Base-by-base conservation (phyloP, 2,329 filamentous ascomycete genomes). In the Epicoccum nigrum region DNA sequence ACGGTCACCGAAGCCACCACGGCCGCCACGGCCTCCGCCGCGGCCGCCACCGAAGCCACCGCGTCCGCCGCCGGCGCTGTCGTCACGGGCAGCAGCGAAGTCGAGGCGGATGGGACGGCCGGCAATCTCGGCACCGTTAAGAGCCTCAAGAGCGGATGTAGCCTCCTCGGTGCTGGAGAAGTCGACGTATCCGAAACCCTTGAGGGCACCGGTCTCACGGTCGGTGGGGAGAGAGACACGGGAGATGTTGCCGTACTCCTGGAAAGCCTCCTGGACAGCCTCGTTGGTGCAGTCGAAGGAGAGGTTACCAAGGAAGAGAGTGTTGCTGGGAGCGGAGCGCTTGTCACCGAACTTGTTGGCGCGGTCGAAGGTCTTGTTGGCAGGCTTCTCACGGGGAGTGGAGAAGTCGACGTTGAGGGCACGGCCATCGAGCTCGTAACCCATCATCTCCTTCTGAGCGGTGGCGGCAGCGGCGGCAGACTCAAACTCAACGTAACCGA, bases 161-260 rank as follows among this genome's bases (percentile, higher is more conserved):
- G 92, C 90, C 67, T 96, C 92, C 21, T 96, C 91, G 56, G 94
- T 74, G 15, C 88, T 89, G 64, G 79, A 78, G 81, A 93, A 96
- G 70, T 87, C 87, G 58, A 96, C 87, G 73, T 97, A 97, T 47
- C 90, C 92, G 75, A 95, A 96, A 51, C 92, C 92, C 86, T 96
- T 96, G 71, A 88, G 86, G 64, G 86, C 84, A 60, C 91, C 92
- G 56, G 86, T 86, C 55, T 96, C 91, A 73, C 86, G 85, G 74
- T 97, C 90, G 53, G 92, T 96, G 43, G 92, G 92, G 56, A 97
- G 86, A 70, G 92, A 89, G 67, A 96, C 85, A 71, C 88, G 89
- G 68, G 87, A 84, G 71, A 94, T 85, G 70, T 80, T 82, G 60
- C 85, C 85, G 64, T 86, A 82, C 63, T 88, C 83, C 65, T 79